Evolutionary conservation across 2,329 filamentous ascomycete species (phyloP).

Genomic region (Lasiodiplodia citricola): DNA sequence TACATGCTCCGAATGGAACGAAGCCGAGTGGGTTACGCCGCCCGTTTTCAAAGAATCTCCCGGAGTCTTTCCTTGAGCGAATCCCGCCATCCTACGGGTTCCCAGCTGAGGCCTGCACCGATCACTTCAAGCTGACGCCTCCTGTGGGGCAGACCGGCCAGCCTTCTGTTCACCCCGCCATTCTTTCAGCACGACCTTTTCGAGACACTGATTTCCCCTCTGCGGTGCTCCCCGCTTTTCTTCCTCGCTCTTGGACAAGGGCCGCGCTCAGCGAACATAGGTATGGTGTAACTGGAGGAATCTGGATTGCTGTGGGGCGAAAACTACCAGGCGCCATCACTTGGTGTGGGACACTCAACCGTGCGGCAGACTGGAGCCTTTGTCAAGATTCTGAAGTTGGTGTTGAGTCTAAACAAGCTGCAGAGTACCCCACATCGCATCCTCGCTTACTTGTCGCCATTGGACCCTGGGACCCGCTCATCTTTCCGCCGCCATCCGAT

Average conservation of each 20-base stretch:
- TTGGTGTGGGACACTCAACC: background rate
- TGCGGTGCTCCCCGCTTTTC: background rate
- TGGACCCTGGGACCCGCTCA: constrained; percentile 1
- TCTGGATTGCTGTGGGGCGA: background rate
- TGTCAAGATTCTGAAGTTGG: background rate
- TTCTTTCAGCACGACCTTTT: background rate
- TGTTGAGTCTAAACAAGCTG: background rate
- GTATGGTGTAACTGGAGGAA: background rate
- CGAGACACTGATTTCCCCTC: background rate
- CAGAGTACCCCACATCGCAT: background rate
- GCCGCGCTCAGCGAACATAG: background rate
- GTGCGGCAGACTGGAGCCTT: background rate
- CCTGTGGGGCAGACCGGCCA: background rate
- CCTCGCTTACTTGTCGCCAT: background rate
- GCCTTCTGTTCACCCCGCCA: background rate
- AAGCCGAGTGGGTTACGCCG: background rate
- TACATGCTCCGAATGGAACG: background rate
- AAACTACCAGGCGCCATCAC: background rate
- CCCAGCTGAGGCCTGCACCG: background rate
- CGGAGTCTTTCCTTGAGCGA: background rate
- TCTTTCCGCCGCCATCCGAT: constrained; percentile 8
- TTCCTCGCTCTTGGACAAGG: background rate
- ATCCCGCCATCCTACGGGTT: background rate
- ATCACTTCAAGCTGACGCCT: background rate
- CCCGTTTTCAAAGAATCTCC: background rate